Base-by-base conservation (phyloP, 2,329 filamentous ascomycete genomes). In the Blastomyces parvus region DNA sequence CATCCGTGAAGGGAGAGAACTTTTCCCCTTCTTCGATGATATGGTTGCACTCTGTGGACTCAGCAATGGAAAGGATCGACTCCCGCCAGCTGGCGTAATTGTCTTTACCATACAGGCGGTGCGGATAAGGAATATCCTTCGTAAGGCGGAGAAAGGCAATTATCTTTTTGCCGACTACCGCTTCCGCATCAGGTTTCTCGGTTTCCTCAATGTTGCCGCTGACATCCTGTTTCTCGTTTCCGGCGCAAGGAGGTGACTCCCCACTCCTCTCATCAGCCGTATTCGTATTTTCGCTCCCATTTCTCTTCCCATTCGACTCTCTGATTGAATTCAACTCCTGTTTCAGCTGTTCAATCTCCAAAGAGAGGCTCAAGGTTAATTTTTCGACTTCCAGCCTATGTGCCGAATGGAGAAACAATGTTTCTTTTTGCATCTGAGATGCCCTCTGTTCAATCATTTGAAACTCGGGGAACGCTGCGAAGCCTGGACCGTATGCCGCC, bases 141-240 rank as follows among this genome's bases (percentile, higher is more conserved):
- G 57, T 59, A 40, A 59, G 40, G 3, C 57, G 57, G 22, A 59
- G 38, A 40, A 59, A 59, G 27, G 38, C 57, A 27, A 59, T 59
- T 30, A 59, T 59, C 57, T 59, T 59, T 17, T 59, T 59, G 40
- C 57, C 57, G 40, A 59, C 57, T 13, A 59, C 57, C 5, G 57
- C 57, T 13, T 59, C 57, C 22, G 9, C 19, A 40, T 59, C 57
- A 14, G 57, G 57, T n/a, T 59, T 40, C 11, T 59, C 57, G 22
- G 38, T 14, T 27, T 42, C 56, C 55, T 57, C n/a, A 5, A 6
- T n/a, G 38, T 19, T 38, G 40, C 25, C 36, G 27, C 19, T 25
- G 14, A 7, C 30, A 17, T 46, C 40, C 40, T 22, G 22, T n/a
- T 33, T 33, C 6, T 59, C 40, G 3, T 33, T 25, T 8, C 33